Base-by-base conservation (phyloP, 2,329 filamentous ascomycete species). In the Clarireedia homoeocarpa region DNA sequence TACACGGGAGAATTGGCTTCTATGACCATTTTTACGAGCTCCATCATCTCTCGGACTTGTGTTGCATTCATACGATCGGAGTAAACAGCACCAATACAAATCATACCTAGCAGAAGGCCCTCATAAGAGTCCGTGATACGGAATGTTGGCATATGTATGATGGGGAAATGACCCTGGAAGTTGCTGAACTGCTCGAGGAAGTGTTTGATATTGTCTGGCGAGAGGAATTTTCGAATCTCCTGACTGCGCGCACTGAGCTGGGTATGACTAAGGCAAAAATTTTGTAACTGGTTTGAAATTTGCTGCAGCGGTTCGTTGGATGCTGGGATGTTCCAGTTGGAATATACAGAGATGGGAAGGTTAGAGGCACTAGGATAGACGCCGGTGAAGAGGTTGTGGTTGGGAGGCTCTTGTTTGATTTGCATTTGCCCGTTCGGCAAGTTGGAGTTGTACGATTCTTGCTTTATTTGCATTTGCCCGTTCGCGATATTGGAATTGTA, bases 81-180 rank as follows among this genome's bases (percentile, higher is more conserved):
- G 70, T 90, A 91, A 56, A 88, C 86, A 42, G 86, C 86, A 39
- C 87, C 87, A 63, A 88, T 77, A 67, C 84, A 88, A 65, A 86
- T 83, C 76, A 91, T 86, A 59, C 79, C 78, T 58, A 87, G 77
- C 50, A 88, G 73, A 59, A 90, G 76, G 61, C 84, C 83, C 58
- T 84, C 82, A 67, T 85, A 83, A 48, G 83, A 80, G 59, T 84
- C 78, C 59, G 79, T 75, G 53, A 87, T 79, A 66, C 83, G 79
- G 71, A 90, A 88, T 7, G 85, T 87, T 38, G 85, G 80, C 68
- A 86, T 77, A 66, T 91, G 86, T 52, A 90, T 77, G 62, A 88
- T 77, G 20, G 86, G 83, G 73, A 88, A 88, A 70, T 91, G 86
- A 59, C 81, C 78, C 69, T 89, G 83, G 69, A 85, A 89, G 70